Evolutionary conservation across 148 eudicot species (phyloP), one percentile per base, ranked within the genome.

Genomic region (Cornus florida): DNA sequence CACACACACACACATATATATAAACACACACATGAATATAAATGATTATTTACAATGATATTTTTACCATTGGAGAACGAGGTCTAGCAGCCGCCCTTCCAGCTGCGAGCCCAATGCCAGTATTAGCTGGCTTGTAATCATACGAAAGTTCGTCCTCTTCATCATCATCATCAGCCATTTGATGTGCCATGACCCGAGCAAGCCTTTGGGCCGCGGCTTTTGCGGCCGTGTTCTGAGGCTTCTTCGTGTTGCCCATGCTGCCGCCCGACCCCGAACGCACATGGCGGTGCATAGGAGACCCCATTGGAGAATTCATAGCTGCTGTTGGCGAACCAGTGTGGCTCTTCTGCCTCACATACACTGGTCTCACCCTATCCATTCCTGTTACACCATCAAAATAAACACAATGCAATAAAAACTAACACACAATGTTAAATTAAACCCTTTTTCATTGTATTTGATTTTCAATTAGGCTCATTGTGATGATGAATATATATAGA

Each of bases 181-280:
- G 88, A 76, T 78, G 67, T 43, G 97, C 87, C 99, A 95, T 95
- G 22, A 93, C 92, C 80, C 82, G 86, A 28, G 95, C 97, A 7
- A 95, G 95, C 82, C 98, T 86, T 38, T 91, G 95, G 46, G 97
- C 99, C 12, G 96, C 94, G 1, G 92, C 93, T 72, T 87, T 89
- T 12, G 94, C 83, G 73, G 90, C 87, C 5, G 83, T 79, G 80
- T 87, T 90, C 83, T 89, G 93, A 17, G 88, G 88, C 78, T 81
- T 92, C 84, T 70, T 89, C 77, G 75, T 19, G 50, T 46, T 80
- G 11, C 81, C 69, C 12, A 76, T 1, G 35, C 80, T 1, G 41
- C 80, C 83, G 11, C 80, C 57, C 9, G 98, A 88, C 16, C 89
- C 87, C 11, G 91, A 88, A 10, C 97, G 88, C 33, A 77, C 79